Evolutionary conservation across 306 rosid genomes (phyloP).

Genomic region (Prosopis cineraria): DNA sequence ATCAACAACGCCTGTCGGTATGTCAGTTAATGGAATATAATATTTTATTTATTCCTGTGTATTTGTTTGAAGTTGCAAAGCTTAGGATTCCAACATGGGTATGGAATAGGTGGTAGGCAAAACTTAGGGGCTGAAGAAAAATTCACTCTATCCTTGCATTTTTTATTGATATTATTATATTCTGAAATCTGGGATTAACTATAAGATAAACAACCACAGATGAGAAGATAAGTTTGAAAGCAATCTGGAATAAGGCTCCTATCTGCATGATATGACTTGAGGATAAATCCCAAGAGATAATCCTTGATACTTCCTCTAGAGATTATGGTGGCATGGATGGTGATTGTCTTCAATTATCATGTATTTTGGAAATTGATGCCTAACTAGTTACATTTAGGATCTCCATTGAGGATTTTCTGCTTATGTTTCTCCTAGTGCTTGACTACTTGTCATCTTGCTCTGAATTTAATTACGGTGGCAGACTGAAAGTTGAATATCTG

Average conservation of each 20-base stretch:
- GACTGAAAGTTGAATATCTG: slow-evolving; percentile 5
- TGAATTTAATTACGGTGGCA: slow-evolving; percentile 22
- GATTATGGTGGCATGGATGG: slow-evolving; percentile 23
- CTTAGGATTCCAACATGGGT: slow-evolving; percentile 21
- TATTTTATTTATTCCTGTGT: slow-evolving; percentile 13
- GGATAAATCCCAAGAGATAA: background rate
- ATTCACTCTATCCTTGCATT: background rate
- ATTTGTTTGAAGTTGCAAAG: slow-evolving; percentile 26
- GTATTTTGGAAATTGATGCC: slow-evolving; percentile 19
- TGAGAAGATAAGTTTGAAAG: background rate
- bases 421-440: slow-evolving; percentile 6
- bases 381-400: slow-evolving; percentile 6
- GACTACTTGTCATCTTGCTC: background rate
- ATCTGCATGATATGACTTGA: background rate
- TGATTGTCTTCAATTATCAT: slow-evolving; percentile 20
- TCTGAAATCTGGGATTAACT: background rate
- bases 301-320: background rate
- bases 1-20: slow-evolving; percentile 97
- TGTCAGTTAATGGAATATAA: slow-evolving; percentile 37
- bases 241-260: background rate
- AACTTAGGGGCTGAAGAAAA: background rate
- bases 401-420: slow-evolving; percentile 2
- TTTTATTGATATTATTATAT: background rate
- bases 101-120: background rate
- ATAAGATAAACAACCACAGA: background rate